These are phyloP conservation scores for Hypoxylon lenormandii DNA, from an alignment of 495 filamentous ascomycete genomes.

Conservation along the genomic window DNA sequence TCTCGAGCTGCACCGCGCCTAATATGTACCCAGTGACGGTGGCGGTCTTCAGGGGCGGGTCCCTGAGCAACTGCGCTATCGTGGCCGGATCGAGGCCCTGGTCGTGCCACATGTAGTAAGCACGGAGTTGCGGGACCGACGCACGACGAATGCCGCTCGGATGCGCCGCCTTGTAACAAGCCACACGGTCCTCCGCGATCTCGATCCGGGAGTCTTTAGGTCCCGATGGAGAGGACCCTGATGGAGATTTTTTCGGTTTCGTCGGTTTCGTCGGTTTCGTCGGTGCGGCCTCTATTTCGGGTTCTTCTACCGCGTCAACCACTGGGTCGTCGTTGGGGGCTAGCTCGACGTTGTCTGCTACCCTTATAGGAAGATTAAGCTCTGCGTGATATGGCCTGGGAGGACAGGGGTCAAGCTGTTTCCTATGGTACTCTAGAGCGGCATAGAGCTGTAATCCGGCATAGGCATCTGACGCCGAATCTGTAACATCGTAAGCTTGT, in stretches of 20 bases:
- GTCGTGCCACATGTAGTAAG: slow-evolving; percentile 72
- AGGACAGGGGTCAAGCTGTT: slow-evolving; percentile 73
- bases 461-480: slow-evolving; percentile 87
- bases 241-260: slow-evolving; percentile 14
- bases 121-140: slow-evolving; percentile 59
- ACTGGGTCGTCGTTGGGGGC: slow-evolving; percentile 34
- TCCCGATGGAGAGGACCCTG: not conserved
- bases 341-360: slow-evolving; percentile 54
- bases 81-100: slow-evolving; percentile 57
- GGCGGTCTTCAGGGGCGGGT: slow-evolving; percentile 64
- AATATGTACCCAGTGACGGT: slow-evolving; percentile 68
- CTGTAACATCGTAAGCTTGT: slow-evolving; percentile 53
- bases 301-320: slow-evolving; percentile 30
- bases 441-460: slow-evolving; percentile 79
- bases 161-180: slow-evolving; percentile 46
- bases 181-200: slow-evolving; percentile 53
- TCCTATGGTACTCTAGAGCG: slow-evolving; percentile 73
- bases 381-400: slow-evolving; percentile 77
- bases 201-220: slow-evolving; percentile 52
- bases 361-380: slow-evolving; percentile 68
- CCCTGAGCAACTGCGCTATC: slow-evolving; percentile 65
- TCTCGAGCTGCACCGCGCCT: slow-evolving; percentile 54
- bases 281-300: slow-evolving; percentile 19
- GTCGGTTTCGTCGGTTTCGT: slow-evolving; percentile 18
- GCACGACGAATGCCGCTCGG: slow-evolving; percentile 38